These are phyloP conservation scores for Trapa incisa DNA, from an alignment of 345 rosid genomes.

Conservation along the genomic window DNA sequence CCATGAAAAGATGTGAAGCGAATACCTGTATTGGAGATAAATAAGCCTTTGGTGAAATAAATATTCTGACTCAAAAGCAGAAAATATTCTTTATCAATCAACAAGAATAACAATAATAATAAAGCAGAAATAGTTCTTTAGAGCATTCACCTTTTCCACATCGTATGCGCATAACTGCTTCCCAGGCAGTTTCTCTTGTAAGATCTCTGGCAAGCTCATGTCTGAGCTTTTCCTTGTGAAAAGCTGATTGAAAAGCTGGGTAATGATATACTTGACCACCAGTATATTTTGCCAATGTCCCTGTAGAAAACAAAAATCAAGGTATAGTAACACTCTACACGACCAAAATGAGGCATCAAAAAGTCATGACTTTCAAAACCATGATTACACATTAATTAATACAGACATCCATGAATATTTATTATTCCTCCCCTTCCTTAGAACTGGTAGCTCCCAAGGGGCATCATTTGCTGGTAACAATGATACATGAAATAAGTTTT, in stretches of 20 bases:
- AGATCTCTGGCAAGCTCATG: conserved; percentile 90
- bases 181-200: conserved; percentile 99
- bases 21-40: conserved; percentile 43
- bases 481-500: not conserved
- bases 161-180: conserved; percentile 97
- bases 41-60: not conserved
- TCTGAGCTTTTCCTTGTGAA: conserved; percentile 72
- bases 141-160: conserved; percentile 80
- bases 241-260: conserved; percentile 69
- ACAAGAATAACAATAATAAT: no score
- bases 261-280: conserved; percentile 95
- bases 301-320: conserved; percentile 21
- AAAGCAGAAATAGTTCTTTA: no score
- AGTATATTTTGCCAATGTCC: conserved; percentile 87
- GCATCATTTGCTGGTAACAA: not conserved
- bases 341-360: not conserved
- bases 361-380: not conserved
- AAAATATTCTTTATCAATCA: no score
- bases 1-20: conserved; percentile 93
- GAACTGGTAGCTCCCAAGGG: not conserved
- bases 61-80: not conserved
- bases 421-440: not conserved
- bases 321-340: not conserved
- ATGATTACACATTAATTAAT: not conserved
- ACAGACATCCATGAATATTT: not conserved